Evolutionary conservation across 805 yeast genomes (phyloP), one percentile per base, ranked within the genome.

Genomic region (Saccharomycopsis capsularis): DNA sequence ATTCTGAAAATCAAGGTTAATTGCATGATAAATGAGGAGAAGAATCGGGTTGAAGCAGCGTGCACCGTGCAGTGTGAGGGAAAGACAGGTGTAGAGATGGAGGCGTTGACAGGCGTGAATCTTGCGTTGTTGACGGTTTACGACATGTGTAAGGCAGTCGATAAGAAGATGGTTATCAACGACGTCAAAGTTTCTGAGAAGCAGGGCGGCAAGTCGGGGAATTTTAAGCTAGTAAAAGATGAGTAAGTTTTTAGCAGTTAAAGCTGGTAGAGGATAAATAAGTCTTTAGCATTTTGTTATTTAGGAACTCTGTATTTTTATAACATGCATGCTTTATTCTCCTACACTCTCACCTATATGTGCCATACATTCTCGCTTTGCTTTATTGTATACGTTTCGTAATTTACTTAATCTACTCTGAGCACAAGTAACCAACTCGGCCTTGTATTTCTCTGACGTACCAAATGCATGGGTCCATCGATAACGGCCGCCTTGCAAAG

Each of bases 131-230:
- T 71, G 27, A 75, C 79, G 13, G 61, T 76, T n/a, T 76, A 76
- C 51, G 81, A 76, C 57, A 76, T 76, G 80, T 75, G 80, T 56
- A 76, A 76, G 55, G 78, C 79, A 1, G 76, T 73, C n/a, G 81
- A 76, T 56, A 67, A 71, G 56, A 56, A 57, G 24, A 76, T 76
- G 78, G 59, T 58, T 1, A 63, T 76, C 2, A 54, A 55, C 0
- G 63, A 62, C 18, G 62, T 73, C 13, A 57, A 61, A 47, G 76
- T 76, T 0, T 47, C 64, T 3, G 58, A 57, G 18, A 76, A 76
- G 55, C 43, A 48, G 2, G 80, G 80, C 5, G 80, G 80, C 2
- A 66, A 66, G 34, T 35, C 44, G 4, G 47, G 42, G 6, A 29
- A 34, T 22, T 44, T n/a, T 24, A 39, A 39, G 18, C 16, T 39